Conservation (phyloP, 306 rosid species). For the Cotoneaster glaucophyllus region DNA sequence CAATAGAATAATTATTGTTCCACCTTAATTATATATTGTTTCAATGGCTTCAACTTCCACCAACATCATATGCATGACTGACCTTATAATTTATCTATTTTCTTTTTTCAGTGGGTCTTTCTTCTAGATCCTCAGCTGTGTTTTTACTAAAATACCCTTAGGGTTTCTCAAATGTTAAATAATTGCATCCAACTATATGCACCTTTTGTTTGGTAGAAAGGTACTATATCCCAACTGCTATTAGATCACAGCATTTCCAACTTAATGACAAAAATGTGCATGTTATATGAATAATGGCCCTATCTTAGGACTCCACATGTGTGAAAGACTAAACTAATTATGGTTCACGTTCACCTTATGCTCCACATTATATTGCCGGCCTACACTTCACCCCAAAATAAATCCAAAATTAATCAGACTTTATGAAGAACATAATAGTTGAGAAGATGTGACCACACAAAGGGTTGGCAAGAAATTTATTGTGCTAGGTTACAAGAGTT, state of each 20-base stretch:
- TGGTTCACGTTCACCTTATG: not conserved
- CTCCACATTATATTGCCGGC: not conserved
- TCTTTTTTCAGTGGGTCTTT: not conserved
- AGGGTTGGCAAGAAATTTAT: not conserved
- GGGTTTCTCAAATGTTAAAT: constrained; percentile 2
- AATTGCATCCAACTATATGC: not conserved
- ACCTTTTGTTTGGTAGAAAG: constrained; percentile 20
- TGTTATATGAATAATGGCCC: not conserved
- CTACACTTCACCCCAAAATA: not conserved
- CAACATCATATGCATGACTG: constrained; percentile 28
- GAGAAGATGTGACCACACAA: not conserved
- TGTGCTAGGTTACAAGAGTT: not conserved
- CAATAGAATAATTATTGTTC: constrained; percentile 24
- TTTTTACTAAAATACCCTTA: constrained; percentile 13
- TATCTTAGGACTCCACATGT: constrained; percentile 5
- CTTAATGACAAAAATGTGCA: constrained; percentile 27
- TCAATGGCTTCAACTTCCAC: constrained; percentile 30
- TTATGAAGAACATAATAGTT: not conserved
- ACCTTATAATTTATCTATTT: not conserved
- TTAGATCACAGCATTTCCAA: constrained; percentile 15
- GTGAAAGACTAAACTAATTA: not conserved
- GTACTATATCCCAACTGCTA: not conserved
- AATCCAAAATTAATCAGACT: not conserved
- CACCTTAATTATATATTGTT: constrained; percentile 12
- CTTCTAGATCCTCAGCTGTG: not conserved